Evolutionary conservation across 148 eudicot species (phyloP), one percentile per base, ranked within the genome.

Genomic region (Arctostaphylos glauca): DNA sequence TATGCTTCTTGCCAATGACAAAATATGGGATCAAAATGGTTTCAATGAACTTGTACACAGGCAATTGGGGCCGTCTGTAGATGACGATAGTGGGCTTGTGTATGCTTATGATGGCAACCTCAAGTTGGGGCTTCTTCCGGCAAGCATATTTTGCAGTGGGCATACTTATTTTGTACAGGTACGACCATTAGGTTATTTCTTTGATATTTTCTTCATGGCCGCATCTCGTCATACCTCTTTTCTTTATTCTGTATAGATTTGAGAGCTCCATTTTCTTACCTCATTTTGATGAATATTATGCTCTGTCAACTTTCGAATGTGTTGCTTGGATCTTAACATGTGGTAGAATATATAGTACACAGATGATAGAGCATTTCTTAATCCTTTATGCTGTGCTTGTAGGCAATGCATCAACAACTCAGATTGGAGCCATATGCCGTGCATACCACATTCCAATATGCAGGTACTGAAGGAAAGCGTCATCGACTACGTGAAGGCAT

Each of bases 151-250:
- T 86, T 96, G 99, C 86, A 96, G 97, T 84, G 98, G 99, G 47
- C 99, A 96, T 84, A 96, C 99, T 68, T 96, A 91, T 87, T 96
- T 96, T 86, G 94, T 96, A 81, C 99, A 96, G 98, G 99, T 92
- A 87, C 58, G 9, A 74, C 67, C 55, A 2, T 52, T 60, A 76
- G 8, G 68, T 25, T 59, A 74, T 56, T 25, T 58, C 46, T 23
- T 80, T 5, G 38, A 38, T 55, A 48, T 7, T 73, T 66, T 38
- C 43, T 12, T 60, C 54, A n/a, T 16, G 23, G 21, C 31, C 6
- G 2, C 54, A 13, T 46, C 49, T 80, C 23, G 18, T 78, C 18
- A 59, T 38, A 56, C 66, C 48, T 70, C 23, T 53, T 49, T 48
- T 72, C 53, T 53, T 83, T 46, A 16, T 9, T n/a, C 12, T 48